Evolutionary conservation across 192 early-diverging fungal species (phyloP), one percentile per base, ranked within the genome.

Genomic region (Entomortierella chlamydospora): DNA sequence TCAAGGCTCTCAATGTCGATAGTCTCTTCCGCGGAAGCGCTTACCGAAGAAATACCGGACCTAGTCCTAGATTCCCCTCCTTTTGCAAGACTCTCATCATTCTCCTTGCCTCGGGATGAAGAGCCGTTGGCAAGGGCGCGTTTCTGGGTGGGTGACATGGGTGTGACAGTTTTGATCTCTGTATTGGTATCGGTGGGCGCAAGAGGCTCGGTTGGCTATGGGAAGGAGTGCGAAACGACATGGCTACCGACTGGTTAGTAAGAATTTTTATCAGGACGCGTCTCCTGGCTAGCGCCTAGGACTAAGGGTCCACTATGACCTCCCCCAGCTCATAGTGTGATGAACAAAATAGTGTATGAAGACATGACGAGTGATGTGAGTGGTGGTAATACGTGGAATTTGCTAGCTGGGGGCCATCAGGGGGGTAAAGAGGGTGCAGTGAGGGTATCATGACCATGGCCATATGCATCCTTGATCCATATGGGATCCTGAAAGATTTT

Each of bases 1-100:
- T 78, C 74, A 4, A 78, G 26, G 29, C 41, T 70, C 29, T 69
- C 74, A 29, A 78, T 62, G 25, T 78, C 74, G 23, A 78, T 70
- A 28, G 74, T 43, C 55, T 73, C 71, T 8, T 73, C 71, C 2
- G 22, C 30, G 39, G 49, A 39, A 10, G 25, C 31, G 42, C 30
- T 61, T 9, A 20, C 4, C 22, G 42, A n/a, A 2, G 41, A 7
- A 30, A n/a, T 13, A 10, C 15, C 4, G 25, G 15, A 57, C 20
- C 49, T 50, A 45, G 26, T 30, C 20, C 23, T 28, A 23, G 15
- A 15, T 31, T 67, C 53, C 13, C n/a, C 64, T 57, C 66, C 66
- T 17, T 62, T 61, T 12, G 30, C 53, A 20, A 63, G 55, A 30
- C 53, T 64, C 17, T 76, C 54, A 39, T 68, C 60, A 28, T 76